Base-by-base conservation (phyloP, 352 stramenopile genomes). In the Elongisporangium undulatum region DNA sequence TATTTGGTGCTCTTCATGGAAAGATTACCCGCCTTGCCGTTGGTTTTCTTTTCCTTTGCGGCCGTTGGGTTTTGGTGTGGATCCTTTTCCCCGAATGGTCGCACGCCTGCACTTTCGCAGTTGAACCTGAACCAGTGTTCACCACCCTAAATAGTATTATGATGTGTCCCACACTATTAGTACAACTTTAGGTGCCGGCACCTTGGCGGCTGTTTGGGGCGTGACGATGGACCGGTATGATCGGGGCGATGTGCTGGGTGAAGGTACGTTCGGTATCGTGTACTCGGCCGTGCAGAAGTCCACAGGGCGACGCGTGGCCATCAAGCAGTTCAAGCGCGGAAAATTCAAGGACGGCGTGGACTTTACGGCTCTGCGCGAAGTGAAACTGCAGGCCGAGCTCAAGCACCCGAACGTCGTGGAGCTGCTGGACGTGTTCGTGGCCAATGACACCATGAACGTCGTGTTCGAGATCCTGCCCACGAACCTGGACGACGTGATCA, bases 221-320 rank as follows among this genome's bases (percentile, higher is more conserved):
- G 20, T 19, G 53, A 22, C 24, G 1, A 94, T 94, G 85, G 85
- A 94, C 64, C 79, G 85, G 26, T 94, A 94, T 66, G 81, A 90
- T 26, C 73, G 79, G 39, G 79, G 85, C 53, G 71, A 79, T 12
- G 72, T 92, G 51, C 71, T 96, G 49, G 87, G 87, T 58, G 85
- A 96, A 72, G 87, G 87, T 77, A 94, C 87, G 59, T 96, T 94
- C 77, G 87, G 87, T 85, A 83, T 94, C 66, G 87, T 96, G 60
- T 85, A 91, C 66, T 71, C 82, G 2, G 85, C 84, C 22, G 72
- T 86, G 45, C 84, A 95, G 64, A 91, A 89, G 62, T 80, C 74
- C 66, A 87, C 84, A 21, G 76, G 79, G 2, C 68, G 82, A 26
- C 67, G 65, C 22, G 86, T 95, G 29, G 86, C 86, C 39, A 94